phyloP scores from a whole-genome alignment of 345 rosid species.

The Sisymbrium irio region DNA sequence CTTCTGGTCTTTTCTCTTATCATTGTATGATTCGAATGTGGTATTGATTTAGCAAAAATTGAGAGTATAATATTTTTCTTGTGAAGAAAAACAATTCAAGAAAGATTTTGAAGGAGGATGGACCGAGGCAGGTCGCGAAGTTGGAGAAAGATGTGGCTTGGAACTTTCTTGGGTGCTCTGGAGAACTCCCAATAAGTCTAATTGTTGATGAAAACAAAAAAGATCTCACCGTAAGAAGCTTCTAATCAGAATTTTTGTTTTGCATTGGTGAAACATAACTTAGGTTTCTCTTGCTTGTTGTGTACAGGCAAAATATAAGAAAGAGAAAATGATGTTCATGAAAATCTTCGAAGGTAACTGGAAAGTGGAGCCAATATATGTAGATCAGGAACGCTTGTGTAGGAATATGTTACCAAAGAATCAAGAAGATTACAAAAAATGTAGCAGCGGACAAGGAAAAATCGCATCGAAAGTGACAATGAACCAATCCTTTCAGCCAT shows the following conservation, averaged over 20 bases:
- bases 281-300: neutral
- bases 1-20: neutral
- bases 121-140: slow-evolving; percentile 61
- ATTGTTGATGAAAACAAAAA: slow-evolving; percentile 60
- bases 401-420: slow-evolving; percentile 53
- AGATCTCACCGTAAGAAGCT: slow-evolving; percentile 48
- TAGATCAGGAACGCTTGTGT: slow-evolving; percentile 55
- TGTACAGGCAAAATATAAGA: slow-evolving; percentile 67
- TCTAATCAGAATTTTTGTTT: neutral
- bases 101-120: slow-evolving; percentile 56
- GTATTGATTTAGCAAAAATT: neutral
- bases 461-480: slow-evolving; percentile 62
- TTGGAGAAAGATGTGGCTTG: slow-evolving; percentile 63
- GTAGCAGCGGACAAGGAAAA: slow-evolving; percentile 66
- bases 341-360: slow-evolving; percentile 68
- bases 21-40: neutral
- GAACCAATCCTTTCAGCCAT: slow-evolving; percentile 67
- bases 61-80: too few species aligned
- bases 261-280: neutral
- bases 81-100: slow-evolving; percentile 58
- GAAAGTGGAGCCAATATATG: slow-evolving; percentile 58
- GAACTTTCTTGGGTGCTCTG: slow-evolving; percentile 83
- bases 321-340: slow-evolving; percentile 64
- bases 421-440: slow-evolving; percentile 54
- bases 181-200: slow-evolving; percentile 61